Base-by-base conservation (phyloP, 331 rosid species). In the Phaseolus coccineus region DNA sequence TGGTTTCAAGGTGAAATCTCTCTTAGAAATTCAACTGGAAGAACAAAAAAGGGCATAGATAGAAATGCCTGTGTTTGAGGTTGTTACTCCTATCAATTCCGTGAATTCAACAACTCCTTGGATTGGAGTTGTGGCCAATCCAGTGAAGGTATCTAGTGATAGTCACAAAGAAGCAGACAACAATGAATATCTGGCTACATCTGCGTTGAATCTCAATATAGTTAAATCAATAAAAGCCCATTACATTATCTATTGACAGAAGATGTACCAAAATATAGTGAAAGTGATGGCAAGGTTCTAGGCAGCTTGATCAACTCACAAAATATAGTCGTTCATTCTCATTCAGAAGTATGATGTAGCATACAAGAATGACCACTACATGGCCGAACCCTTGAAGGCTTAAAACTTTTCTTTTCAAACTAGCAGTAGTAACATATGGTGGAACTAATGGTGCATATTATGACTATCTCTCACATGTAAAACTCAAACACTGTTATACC, bases 1-100 rank as follows among this genome's bases (percentile, higher is more conserved):
- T 2, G 97, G 93, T 82, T 84, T 93, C 84, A 93, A 87, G 91
- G 82, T 97, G 0, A 91, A 90, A 85, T 95, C 99, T 4, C 82
- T 93, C 40, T 80, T 95, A 71, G 98, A 95, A 85, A 95, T 95
- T 87, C 99, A 95, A 68, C 90, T 77, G 88, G 99, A 95, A 85
- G 99, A 95, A 79, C 99, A 95, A 80, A 91, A 78, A 77, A 95
- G 47, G 85, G 92, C 87, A 22, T 85, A 71, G 46, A 75, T 87
- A 4, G 93, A 90, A 76, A 74, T 79, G 53, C 82, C 51, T 14
- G 87, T 84, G 56, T 80, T 93, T 19, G 99, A 93, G 77, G 80
- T 87, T 58, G 57, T 89, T 37, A 71, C 86, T 64, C 71, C 93
- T 70, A 87, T 87, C 31, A 87, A 66, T 76, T 80, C 91, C 78